These are phyloP conservation scores for Colletotrichum tamarilloi DNA, from an alignment of 2,329 filamentous ascomycete genomes.

Conservation along the genomic window DNA sequence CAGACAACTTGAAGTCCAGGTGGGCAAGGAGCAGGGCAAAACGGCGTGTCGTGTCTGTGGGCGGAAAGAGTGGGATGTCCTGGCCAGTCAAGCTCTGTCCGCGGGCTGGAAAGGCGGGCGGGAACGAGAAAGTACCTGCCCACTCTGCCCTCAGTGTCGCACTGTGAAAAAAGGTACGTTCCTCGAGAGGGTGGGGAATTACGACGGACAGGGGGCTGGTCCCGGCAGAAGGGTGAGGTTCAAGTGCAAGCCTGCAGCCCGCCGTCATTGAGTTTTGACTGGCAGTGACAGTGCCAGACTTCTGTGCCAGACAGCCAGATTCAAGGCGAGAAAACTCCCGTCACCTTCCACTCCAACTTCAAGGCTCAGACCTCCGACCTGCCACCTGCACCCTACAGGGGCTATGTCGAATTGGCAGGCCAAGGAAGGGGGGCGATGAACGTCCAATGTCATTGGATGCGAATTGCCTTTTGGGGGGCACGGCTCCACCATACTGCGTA, in stretches of 20 bases:
- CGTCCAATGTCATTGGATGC: neutral
- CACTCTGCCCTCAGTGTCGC: no score
- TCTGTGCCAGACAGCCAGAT: no score
- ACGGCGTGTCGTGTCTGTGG: slow-evolving; percentile 8
- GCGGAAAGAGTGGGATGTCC: neutral
- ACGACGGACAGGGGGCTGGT: neutral
- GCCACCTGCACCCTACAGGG: neutral
- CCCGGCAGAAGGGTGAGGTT: neutral
- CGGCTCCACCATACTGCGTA: neutral
- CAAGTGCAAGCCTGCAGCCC: no score
- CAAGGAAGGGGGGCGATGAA: neutral
- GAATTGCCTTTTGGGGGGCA: neutral
- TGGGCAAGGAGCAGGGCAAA: slow-evolving; percentile 15
- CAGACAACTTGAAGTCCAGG: neutral
- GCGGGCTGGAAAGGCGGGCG: neutral
- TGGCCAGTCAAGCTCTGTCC: neutral
- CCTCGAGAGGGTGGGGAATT: neutral
- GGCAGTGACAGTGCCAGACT: neutral
- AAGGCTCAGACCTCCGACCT: neutral
- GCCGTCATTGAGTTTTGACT: slow-evolving; percentile 6
- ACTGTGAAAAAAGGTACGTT: neutral
- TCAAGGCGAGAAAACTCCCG: neutral
- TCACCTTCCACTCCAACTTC: no score
- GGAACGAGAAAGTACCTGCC: no score
- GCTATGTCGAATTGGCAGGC: neutral